Evolutionary conservation across 352 stramenopile species (phyloP).

Genomic region (Globisporangium paddicum): DNA sequence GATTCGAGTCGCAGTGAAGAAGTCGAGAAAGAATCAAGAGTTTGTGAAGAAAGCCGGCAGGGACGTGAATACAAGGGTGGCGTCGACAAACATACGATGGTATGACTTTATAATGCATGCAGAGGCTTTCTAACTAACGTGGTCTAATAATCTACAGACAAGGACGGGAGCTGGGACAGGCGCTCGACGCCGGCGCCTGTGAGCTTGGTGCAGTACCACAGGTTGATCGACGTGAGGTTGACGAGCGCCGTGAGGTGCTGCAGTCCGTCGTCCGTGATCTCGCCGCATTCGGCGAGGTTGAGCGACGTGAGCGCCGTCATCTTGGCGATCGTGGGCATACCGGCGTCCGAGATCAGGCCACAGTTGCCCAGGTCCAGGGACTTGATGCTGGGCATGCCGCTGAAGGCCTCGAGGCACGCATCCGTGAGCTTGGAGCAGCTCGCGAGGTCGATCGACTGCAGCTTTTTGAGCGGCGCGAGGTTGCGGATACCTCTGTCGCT

Average conservation of each 20-base stretch:
- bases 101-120: neutral
- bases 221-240: constrained; percentile 59
- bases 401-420: constrained; percentile 38
- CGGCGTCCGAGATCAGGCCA: constrained; percentile 57
- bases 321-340: constrained; percentile 38
- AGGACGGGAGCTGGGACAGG: constrained; percentile 33
- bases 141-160: constrained; percentile 43
- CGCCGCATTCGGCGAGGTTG: constrained; percentile 66
- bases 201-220: constrained; percentile 83
- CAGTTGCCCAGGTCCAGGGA: constrained; percentile 84
- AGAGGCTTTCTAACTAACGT: neutral
- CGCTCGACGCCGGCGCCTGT: constrained; percentile 46
- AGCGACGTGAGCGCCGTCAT: constrained; percentile 57
- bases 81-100: constrained; percentile 1
- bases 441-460: constrained; percentile 68
- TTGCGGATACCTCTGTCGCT: constrained; percentile 50
- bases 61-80: neutral
- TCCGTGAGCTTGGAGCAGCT: constrained; percentile 73
- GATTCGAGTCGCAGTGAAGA: constrained; percentile 13
- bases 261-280: constrained; percentile 63
- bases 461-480: constrained; percentile 33
- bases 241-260: constrained; percentile 36
- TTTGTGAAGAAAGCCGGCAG: constrained; percentile 1
- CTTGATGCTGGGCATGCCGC: constrained; percentile 40
- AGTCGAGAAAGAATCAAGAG: neutral